Conservation (phyloP, 306 rosid genomes). For the Begonia peltatifolia region DNA sequence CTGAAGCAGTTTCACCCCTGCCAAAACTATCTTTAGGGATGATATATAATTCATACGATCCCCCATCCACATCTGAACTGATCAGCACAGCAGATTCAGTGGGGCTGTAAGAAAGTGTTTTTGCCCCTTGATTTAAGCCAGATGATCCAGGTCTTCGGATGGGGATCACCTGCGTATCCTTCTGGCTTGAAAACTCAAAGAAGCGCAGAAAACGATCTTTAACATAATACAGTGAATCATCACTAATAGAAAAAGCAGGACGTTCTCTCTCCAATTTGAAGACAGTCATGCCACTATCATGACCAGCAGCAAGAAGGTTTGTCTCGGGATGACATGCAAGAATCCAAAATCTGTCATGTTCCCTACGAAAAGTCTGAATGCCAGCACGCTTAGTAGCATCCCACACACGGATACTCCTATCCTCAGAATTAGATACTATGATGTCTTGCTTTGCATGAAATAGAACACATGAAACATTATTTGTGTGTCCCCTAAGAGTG, state of each 20-base stretch:
- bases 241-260: conserved; percentile 64
- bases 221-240: conserved; percentile 49
- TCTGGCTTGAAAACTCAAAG: conserved; percentile 61
- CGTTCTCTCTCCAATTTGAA: conserved; percentile 86
- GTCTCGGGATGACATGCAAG: conserved; percentile 84
- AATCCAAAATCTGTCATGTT: conserved; percentile 91
- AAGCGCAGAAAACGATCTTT: conserved; percentile 77
- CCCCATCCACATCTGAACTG: conserved; percentile 73
- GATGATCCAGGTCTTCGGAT: conserved; percentile 72
- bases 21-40: conserved; percentile 64
- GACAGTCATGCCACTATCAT: conserved; percentile 91
- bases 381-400: conserved; percentile 86
- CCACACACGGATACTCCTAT: conserved; percentile 83
- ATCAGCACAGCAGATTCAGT: conserved; percentile 62
- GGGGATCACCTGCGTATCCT: conserved; percentile 55
- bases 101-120: conserved; percentile 66
- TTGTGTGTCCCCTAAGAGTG: conserved; percentile 84
- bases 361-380: conserved; percentile 79
- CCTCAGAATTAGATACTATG: conserved; percentile 86
- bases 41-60: conserved; percentile 62
- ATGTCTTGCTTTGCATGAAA: conserved; percentile 82
- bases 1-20: conserved; percentile 56
- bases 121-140: conserved; percentile 61
- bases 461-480: conserved; percentile 79
- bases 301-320: conserved; percentile 92